These are phyloP conservation scores for Allantophomopsis lycopodina DNA, from an alignment of 2,329 filamentous ascomycete genomes.

Conservation along the genomic window DNA sequence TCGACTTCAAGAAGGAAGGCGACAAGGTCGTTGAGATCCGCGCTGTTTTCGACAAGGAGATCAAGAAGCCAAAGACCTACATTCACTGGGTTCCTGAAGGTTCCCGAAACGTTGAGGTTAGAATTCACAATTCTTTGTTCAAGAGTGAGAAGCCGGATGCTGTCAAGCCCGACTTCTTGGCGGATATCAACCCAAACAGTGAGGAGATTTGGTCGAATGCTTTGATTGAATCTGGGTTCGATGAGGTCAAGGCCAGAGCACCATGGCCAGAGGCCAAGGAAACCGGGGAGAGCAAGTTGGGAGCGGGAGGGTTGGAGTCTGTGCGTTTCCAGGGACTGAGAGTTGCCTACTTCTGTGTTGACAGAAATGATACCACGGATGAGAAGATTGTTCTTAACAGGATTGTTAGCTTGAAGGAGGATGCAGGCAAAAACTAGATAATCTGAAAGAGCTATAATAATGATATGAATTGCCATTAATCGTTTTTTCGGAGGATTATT, in stretches of 20 bases:
- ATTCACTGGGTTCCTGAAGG: conserved; percentile 83
- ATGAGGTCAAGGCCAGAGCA: conserved; percentile 58
- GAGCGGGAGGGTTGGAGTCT: conserved; percentile 51
- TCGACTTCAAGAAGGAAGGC: conserved; percentile 52
- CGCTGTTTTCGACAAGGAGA: conserved; percentile 57
- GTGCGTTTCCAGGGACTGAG: conserved; percentile 87
- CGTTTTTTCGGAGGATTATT: too few relatives aligned
- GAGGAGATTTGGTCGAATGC: conserved; percentile 69
- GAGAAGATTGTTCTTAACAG: conserved; percentile 81
- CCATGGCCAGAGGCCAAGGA: conserved; percentile 61
- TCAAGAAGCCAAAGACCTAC: conserved; percentile 62
- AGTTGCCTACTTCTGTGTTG: conserved; percentile 57
- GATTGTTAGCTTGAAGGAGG: conserved; percentile 71
- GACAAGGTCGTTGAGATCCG: conserved; percentile 54
- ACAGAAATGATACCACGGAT: conserved; percentile 56
- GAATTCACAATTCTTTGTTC: conserved; percentile 74
- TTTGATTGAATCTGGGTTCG: conserved; percentile 70
- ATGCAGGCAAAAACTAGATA: background rate
- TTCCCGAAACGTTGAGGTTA: conserved; percentile 56
- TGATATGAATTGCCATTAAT: too few relatives aligned
- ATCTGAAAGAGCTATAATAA: too few relatives aligned
- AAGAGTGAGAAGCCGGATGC: conserved; percentile 72
- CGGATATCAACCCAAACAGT: conserved; percentile 73
- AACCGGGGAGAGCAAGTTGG: conserved; percentile 47
- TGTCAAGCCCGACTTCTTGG: conserved; percentile 66